Evolutionary conservation across 2,329 filamentous ascomycete genomes (phyloP), one percentile per base, ranked within the genome.

Genomic region (Ceratocystis destructans): DNA sequence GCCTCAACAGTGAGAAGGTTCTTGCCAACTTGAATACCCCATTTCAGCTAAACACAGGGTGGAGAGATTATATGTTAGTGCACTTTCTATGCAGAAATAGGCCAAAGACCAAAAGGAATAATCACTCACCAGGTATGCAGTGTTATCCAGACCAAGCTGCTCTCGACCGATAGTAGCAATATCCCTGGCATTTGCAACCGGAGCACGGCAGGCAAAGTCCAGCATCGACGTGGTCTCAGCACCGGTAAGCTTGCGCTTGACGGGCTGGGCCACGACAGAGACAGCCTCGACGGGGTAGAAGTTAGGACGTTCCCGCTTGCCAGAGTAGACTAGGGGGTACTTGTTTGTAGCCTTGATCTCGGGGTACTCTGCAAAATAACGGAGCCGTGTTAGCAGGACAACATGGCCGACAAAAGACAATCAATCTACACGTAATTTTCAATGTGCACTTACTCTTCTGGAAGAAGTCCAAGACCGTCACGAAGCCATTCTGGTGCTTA

Each of bases 171-270:
- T 78, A 0, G 73, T 79, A 1, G 81, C 79, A 70, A 94, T 87
- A 0, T 86, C 87, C 1, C 78, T 72, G 0, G 86, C 88, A 69
- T 93, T 95, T 5, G 80, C 76, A 1, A 79, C 79, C 0, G 89
- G 89, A 0, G 76, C 76, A 3, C 87, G 82, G 66, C 87, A 89
- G 1, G 90, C 87, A 72, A 90, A 89, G 0, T 76, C 76, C 59
- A 93, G 84, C 89, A 94, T 92, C 0, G 76, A 71, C 0, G 80
- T 78, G 0, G 87, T 88, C 71, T 93, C 87, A 0, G 78, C 74
- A 0, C 80, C 77, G 0, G 73, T 79, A 17, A 92, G 77, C 71
- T 85, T 84, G 80, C 83, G 44, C 61, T 66, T 68, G 5, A 85
- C 79, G 0, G 81, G 74, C 71, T 94, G 89, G 0, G 82, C 79